Percentiles rank a stretch among this genome's conserved stretches.
Evolutionary conservation across 208 protist species (phyloP).

Genomic region (Leishmania braziliensis): DNA sequence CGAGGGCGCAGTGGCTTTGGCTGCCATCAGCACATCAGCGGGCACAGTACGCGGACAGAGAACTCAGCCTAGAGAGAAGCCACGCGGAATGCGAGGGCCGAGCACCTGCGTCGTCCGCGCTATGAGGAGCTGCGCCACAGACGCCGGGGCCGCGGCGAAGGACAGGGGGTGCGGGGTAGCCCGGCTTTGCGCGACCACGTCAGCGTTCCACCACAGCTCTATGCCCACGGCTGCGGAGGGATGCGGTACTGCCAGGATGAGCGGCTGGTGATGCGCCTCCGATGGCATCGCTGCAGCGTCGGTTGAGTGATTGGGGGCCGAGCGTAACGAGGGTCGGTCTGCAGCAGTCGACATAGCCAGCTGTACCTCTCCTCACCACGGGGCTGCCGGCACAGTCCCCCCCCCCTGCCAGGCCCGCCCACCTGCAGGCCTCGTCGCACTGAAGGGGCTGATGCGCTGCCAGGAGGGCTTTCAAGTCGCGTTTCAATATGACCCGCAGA

Average conservation of each 20-base stretch:
- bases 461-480: slow-evolving; percentile 47
- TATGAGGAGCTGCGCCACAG: slow-evolving; percentile 9
- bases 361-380: background rate
- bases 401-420: background rate
- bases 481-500: slow-evolving; percentile 40
- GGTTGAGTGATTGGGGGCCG: background rate
- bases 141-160: slow-evolving; percentile 6
- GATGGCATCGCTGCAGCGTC: background rate
- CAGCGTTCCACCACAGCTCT: slow-evolving; percentile 58
- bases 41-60: slow-evolving; percentile 11
- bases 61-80: slow-evolving; percentile 51
- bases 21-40: background rate
- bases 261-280: background rate
- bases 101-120: slow-evolving; percentile 9
- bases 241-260: no score
- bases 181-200: slow-evolving; percentile 34
- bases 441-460: slow-evolving; percentile 30
- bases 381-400: slow-evolving; percentile 9
- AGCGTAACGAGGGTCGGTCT: slow-evolving; percentile 6
- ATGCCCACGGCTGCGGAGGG: slow-evolving; percentile 7
- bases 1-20: background rate
- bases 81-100: slow-evolving; percentile 13
- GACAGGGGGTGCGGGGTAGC: slow-evolving; percentile 1
- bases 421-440: slow-evolving; percentile 2
- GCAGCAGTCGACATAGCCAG: background rate